A percentile compares a stretch with the other conserved stretches of the same genome.
Evolutionary conservation across 352 stramenopile genomes (phyloP).

Genomic region (Blastocystis sp.): DNA sequence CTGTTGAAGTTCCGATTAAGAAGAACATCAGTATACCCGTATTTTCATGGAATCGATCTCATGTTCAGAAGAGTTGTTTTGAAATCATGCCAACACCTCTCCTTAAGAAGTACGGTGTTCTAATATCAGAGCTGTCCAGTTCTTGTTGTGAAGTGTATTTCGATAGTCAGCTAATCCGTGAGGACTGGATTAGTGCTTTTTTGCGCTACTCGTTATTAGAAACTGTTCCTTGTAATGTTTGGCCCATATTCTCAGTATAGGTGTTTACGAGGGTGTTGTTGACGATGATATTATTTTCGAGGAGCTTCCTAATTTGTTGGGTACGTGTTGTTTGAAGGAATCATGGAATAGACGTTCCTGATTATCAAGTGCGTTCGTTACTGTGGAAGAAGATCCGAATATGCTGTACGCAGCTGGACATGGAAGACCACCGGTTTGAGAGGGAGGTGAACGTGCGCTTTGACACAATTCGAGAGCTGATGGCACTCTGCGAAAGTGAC

Average conservation of each 20-base stretch:
- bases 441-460: background rate
- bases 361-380: slow-evolving; percentile 6
- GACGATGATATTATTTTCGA: background rate
- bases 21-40: background rate
- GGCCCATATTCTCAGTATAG: background rate
- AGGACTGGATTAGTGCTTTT: slow-evolving; percentile 29
- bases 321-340: background rate
- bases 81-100: background rate
- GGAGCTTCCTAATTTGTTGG: background rate
- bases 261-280: background rate
- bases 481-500: background rate
- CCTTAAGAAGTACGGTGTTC: slow-evolving; percentile 25
- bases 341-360: background rate
- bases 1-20: background rate
- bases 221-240: background rate
- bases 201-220: slow-evolving; percentile 13
- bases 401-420: background rate
- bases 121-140: background rate
- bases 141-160: background rate
- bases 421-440: background rate
- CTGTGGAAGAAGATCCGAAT: slow-evolving; percentile 4
- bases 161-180: background rate
- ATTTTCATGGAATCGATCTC: background rate
- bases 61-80: background rate
- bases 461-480: slow-evolving; percentile 38